Conservation (phyloP, 345 rosid species). For the Brassica juncea region DNA sequence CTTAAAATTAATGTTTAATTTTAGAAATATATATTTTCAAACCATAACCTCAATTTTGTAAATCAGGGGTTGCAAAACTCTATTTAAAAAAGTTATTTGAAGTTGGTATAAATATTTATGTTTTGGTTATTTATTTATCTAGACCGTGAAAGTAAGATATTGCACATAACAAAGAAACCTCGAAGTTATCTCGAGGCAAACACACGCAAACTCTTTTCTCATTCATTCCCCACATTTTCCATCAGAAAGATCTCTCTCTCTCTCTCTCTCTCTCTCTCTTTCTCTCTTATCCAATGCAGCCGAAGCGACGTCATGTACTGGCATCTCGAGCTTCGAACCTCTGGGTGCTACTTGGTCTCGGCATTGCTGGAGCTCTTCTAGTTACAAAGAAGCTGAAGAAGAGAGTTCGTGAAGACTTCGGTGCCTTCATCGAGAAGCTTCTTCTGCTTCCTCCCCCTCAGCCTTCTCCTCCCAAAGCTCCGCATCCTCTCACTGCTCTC, state of each 20-base stretch:
- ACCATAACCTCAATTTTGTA: neutral
- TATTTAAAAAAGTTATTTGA: neutral
- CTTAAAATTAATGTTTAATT: too few relatives aligned
- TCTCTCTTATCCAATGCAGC: conserved; percentile 32
- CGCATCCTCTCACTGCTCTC: conserved; percentile 88
- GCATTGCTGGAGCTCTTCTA: conserved; percentile 77
- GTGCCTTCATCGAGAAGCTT: conserved; percentile 79
- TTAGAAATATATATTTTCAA: too few relatives aligned
- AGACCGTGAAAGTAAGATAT: neutral
- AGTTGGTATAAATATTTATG: neutral
- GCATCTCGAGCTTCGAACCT: conserved; percentile 69
- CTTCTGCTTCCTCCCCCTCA: conserved; percentile 92
- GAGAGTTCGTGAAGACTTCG: conserved; percentile 71
- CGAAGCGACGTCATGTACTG: conserved; percentile 41
- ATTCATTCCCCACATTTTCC: neutral
- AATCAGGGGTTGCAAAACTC: neutral
- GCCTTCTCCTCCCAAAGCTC: conserved; percentile 97
- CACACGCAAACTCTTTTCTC: conserved; percentile 2
- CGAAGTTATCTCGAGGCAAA: neutral
- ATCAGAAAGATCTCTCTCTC: conserved; percentile 1
- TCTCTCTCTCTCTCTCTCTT: neutral
- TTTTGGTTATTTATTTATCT: neutral
- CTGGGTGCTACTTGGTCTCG: conserved; percentile 84
- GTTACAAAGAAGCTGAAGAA: conserved; percentile 67
- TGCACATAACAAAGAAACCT: neutral